Evolutionary conservation across 805 yeast genomes (phyloP), one percentile per base, ranked within the genome.

Genomic region (Tetrapisispora nanseiensis): DNA sequence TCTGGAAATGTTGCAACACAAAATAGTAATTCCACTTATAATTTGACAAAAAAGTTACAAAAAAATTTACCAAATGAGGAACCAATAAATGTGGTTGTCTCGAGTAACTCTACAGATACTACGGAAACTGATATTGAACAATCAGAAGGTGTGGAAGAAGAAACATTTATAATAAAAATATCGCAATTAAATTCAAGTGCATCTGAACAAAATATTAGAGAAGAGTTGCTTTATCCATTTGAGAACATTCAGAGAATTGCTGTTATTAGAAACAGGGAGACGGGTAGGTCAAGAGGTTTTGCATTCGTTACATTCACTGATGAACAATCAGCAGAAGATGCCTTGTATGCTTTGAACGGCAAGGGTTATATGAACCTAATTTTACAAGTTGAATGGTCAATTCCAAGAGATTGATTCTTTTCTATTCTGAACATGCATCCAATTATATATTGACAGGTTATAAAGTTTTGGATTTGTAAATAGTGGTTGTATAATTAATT

Each of bases 241-340:
- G 94, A 78, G 54, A 69, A 75, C 51, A 69, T 76, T 46, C 76
- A 75, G 55, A 82, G 95, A 68, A 83, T 85, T 11, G 35, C 26
- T 12, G 35, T 37, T 11, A 22, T 37, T 12, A 37, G 28, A 30
- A 37, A 90, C 64, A 90, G 89, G 65, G 97, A 89, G 61, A 85
- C 97, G 3, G 97, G 97, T 45, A 78, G 94, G 57, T 86, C 96
- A 2, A 77, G 97, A 68, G 98, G 98, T 18, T 90, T 87, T 63
- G 98, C 97, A 1, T 90, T 90, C 62, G 86, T 90, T 48, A 90
- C 98, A 10, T 90, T 83, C 63, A 76, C 73, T 45, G 73, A 79
- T 43, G 78, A 77, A 57, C 62, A 65, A 44, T 70, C 68, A 51
- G 97, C 97, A 33, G 80, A 83, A 66, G 63, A 62, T 51, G 97